Base-by-base conservation (phyloP, 805 yeast species). In the Phaffomyces thermotolerans region DNA sequence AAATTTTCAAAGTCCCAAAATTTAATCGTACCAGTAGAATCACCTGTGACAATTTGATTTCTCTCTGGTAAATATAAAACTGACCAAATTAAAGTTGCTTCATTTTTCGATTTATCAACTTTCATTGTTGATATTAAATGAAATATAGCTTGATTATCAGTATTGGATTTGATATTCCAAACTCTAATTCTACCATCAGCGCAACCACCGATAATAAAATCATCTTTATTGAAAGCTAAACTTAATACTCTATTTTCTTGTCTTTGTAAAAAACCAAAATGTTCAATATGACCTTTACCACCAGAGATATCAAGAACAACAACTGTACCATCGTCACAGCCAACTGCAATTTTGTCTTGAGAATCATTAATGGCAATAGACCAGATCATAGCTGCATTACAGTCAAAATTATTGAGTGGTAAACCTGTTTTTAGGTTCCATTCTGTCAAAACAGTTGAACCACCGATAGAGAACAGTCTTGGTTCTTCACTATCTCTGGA, bases 311-410 rank as follows among this genome's bases (percentile, higher is more conserved):
- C 88, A 15, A 89, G 71, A 4, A 93, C 62, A 2, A 85, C 95
- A 9, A 91, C 89, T 7, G 87, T 72, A 22, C 99, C 99, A 58
- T 90, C 95, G 53, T 93, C 99, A 63, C 98, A 91, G 4, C 98
- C 99, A 1, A 86, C 85, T 1, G 96, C 87, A 31, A 93, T 66
- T 53, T 72, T 78, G 46, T 73, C 65, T 38, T 81, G 84, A 20
- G 73, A 66, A 22, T 73, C 72, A 50, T 79, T 81, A 20, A 79
- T 77, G 5, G 84, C 79, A 38, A 90, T 64, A 8, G 95, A 85
- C 99, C 99, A 93, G 43, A 89, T 84, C 15, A 88, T 81, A 31
- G 98, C 97, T 3, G 95, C 85, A 59, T 89, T 87, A 67, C 96
- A 87, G 59, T 90, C 95, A 57, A 80, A 80, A 60, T 89, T 85